Percentiles rank a stretch among this genome's conserved stretches.
phyloP scores from a whole-genome alignment of 768 basidiomycete genomes.

The Phylloporus arenicola region DNA sequence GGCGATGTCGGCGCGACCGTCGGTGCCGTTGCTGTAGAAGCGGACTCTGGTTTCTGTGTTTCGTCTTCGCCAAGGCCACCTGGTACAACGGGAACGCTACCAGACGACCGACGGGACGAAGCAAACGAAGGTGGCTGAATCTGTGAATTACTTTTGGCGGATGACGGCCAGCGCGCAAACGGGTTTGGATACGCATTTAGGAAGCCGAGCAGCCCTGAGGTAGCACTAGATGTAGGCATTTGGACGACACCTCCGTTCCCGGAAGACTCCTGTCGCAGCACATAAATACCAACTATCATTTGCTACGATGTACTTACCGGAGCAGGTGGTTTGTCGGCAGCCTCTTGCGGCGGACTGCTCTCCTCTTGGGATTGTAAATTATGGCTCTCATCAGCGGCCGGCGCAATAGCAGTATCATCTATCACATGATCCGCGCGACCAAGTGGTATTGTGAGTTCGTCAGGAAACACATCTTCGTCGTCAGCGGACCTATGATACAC shows the following conservation, averaged over 20 bases:
- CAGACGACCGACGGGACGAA: conserved; percentile 23
- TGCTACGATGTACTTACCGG: conserved; percentile 16
- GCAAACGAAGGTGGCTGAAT: conserved; percentile 17
- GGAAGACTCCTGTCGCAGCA: conserved; percentile 16
- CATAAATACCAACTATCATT: not conserved
- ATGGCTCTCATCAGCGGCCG: conserved; percentile 10
- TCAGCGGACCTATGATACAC: conserved; percentile 41
- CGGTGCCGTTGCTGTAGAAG: not conserved
- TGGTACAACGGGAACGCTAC: conserved; percentile 28
- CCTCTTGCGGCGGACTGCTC: conserved; percentile 16
- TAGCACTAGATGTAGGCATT: conserved; percentile 17
- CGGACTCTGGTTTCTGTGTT: not conserved
- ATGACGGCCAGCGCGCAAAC: conserved; percentile 45
- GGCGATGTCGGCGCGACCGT: conserved; percentile 3
- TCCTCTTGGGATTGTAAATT: conserved; percentile 16
- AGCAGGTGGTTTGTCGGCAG: conserved; percentile 12
- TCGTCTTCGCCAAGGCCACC: conserved; percentile 30
- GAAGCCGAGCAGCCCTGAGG: conserved; percentile 53
- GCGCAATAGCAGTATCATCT: conserved; percentile 32
- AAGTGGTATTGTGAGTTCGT: conserved; percentile 54
- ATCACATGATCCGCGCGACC: conserved; percentile 58
- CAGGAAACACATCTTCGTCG: conserved; percentile 54
- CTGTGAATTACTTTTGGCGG: conserved; percentile 21
- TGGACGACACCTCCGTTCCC: conserved; percentile 22
- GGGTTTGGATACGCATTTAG: conserved; percentile 56